phyloP scores from a whole-genome alignment of 345 rosid genomes.

The Corchorus capsularis region DNA sequence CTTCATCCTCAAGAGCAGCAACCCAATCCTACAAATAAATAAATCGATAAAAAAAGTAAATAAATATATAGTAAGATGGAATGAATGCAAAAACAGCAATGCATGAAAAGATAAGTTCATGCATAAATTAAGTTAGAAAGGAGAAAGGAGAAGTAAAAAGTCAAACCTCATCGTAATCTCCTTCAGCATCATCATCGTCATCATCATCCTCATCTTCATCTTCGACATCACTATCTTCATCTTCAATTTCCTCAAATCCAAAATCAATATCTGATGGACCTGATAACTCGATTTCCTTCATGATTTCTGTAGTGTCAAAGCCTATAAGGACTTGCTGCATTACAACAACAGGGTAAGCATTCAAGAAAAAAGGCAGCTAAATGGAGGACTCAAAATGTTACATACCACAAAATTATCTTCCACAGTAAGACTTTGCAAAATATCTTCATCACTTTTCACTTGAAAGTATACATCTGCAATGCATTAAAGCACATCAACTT shows the following conservation, averaged over 20 bases:
- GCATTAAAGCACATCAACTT: conserved; percentile 25
- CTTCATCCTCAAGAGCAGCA: conserved; percentile 66
- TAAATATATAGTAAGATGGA: conserved; percentile 6
- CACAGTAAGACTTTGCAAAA: conserved; percentile 63
- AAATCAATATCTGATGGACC: conserved; percentile 72
- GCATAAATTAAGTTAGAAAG: conserved; percentile 14
- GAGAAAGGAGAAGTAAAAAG: conserved; percentile 13
- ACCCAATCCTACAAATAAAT: conserved; percentile 62
- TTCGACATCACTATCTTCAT: conserved; percentile 59
- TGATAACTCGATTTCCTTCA: conserved; percentile 67
- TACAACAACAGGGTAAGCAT: conserved; percentile 21
- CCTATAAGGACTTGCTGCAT: conserved; percentile 93
- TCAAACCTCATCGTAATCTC: conserved; percentile 58
- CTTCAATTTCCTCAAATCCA: conserved; percentile 68
- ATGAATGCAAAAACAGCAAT: conserved; percentile 5
- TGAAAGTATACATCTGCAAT: conserved; percentile 80
- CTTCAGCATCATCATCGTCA: conserved; percentile 40
- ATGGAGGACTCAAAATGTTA: conserved; percentile 17
- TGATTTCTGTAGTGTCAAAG: conserved; percentile 75
- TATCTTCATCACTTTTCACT: conserved; percentile 82
- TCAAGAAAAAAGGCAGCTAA: not conserved
- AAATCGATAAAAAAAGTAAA: conserved; percentile 11
- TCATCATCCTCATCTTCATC: conserved; percentile 46
- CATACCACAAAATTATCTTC: conserved; percentile 81
- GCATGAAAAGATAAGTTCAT: conserved; percentile 12